Evolutionary conservation across 352 stramenopile species (phyloP).

Genomic region (Phytophthora cactorum): DNA sequence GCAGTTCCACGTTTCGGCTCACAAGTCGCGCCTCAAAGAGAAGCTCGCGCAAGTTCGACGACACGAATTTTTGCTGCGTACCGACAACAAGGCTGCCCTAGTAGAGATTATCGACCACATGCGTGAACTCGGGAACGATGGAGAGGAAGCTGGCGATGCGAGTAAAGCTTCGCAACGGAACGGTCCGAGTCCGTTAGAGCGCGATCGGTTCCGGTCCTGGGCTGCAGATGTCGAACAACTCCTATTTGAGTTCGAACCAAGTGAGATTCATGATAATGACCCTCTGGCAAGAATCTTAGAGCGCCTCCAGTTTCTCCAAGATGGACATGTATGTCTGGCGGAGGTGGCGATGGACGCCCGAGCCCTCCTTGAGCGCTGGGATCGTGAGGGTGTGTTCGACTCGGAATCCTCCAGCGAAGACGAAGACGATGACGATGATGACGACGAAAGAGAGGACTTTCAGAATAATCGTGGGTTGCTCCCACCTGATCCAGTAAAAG

Average conservation of each 20-base stretch:
- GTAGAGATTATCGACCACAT: slow-evolving; percentile 50
- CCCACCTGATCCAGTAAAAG: slow-evolving; percentile 8
- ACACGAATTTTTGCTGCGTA: slow-evolving; percentile 55
- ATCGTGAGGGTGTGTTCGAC: slow-evolving; percentile 61
- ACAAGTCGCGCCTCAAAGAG: slow-evolving; percentile 55
- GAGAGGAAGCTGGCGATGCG: slow-evolving; percentile 1
- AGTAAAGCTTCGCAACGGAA: slow-evolving; percentile 13
- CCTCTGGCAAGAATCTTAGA: slow-evolving; percentile 57
- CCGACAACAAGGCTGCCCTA: slow-evolving; percentile 59
- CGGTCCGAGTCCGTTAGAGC: slow-evolving; percentile 57
- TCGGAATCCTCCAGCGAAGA: slow-evolving; percentile 43
- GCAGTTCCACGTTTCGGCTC: slow-evolving; percentile 47
- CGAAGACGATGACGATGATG: slow-evolving; percentile 38
- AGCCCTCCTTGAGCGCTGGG: slow-evolving; percentile 58
- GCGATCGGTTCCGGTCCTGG: slow-evolving; percentile 54
- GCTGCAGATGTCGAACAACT: slow-evolving; percentile 43
- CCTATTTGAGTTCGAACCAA: slow-evolving; percentile 53
- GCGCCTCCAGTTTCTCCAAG: slow-evolving; percentile 61
- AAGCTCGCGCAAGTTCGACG: slow-evolving; percentile 49
- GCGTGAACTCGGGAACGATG: slow-evolving; percentile 39
- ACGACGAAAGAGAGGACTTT: slow-evolving; percentile 24
- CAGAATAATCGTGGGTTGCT: neutral
- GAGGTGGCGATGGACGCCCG: slow-evolving; percentile 59
- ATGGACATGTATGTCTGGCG: slow-evolving; percentile 60
- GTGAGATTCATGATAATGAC: slow-evolving; percentile 49